These are phyloP conservation scores for Cicer pinnatifidum DNA, from an alignment of 306 rosid species.

Conservation along the genomic window DNA sequence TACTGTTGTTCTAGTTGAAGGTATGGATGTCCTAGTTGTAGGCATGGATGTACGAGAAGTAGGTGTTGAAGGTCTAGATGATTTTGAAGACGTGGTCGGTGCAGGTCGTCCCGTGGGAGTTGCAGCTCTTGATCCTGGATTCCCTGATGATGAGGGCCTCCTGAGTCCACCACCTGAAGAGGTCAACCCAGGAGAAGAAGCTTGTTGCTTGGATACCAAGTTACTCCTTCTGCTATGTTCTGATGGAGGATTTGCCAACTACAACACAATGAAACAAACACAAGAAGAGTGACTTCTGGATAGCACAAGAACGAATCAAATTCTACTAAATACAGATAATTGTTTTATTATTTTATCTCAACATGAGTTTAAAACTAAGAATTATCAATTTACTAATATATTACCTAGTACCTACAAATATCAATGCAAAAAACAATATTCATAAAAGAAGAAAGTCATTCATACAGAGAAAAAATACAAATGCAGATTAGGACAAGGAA, in stretches of 20 bases:
- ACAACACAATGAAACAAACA: conserved; percentile 50
- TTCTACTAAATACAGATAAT: neutral
- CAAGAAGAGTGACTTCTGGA: conserved; percentile 36
- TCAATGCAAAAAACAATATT: neutral
- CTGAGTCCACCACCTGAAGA: conserved; percentile 71
- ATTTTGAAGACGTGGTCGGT: conserved; percentile 61
- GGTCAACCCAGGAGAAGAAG: conserved; percentile 74
- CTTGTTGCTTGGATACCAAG: conserved; percentile 64
- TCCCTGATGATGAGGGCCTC: conserved; percentile 81
- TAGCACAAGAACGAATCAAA: conserved; percentile 34
- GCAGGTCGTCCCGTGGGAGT: conserved; percentile 86
- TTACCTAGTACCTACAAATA: conserved; percentile 25
- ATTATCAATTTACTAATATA: neutral
- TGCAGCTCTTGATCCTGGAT: conserved; percentile 84
- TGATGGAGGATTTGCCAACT: conserved; percentile 77
- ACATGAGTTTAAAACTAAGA: conserved; percentile 9
- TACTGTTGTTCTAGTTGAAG: conserved; percentile 56
- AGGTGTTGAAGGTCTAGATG: conserved; percentile 90
- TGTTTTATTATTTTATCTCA: conserved; percentile 23
- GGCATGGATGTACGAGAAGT: conserved; percentile 75
- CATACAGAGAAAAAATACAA: neutral
- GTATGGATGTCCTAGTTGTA: conserved; percentile 68
- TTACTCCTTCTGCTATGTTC: conserved; percentile 69
- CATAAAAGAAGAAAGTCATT: conserved; percentile 17
- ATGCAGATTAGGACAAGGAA: neutral